These are phyloP conservation scores for Kluyveromyces dobzhanskii DNA, from an alignment of 805 yeast species.

Conservation along the genomic window DNA sequence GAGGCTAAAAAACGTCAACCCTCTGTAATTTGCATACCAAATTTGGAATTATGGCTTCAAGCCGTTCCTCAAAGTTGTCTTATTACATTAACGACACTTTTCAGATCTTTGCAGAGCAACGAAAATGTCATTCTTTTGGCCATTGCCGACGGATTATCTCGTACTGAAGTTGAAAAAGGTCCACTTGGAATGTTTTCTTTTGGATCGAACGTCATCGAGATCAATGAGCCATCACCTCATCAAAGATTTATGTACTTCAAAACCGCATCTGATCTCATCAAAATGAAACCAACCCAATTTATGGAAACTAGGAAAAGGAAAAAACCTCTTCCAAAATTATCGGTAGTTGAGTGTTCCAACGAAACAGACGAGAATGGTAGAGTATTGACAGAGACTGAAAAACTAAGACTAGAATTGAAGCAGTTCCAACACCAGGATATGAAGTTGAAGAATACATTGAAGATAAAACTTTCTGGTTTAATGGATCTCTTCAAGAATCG, in stretches of 20 bases:
- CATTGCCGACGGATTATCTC: constrained; percentile 46
- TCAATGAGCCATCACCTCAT: constrained; percentile 38
- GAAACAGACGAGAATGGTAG: constrained; percentile 22
- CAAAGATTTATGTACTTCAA: constrained; percentile 55
- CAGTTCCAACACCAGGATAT: constrained; percentile 55
- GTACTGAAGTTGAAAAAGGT: constrained; percentile 36
- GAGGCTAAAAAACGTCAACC: constrained; percentile 91
- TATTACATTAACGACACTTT: constrained; percentile 60
- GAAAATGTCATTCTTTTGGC: constrained; percentile 74
- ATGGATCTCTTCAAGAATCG: constrained; percentile 85
- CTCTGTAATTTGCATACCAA: constrained; percentile 75
- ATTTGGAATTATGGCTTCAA: constrained; percentile 65
- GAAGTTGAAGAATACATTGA: constrained; percentile 73
- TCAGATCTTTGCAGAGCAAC: constrained; percentile 57
- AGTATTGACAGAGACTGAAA: constrained; percentile 27
- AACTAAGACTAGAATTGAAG: constrained; percentile 36
- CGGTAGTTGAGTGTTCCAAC: constrained; percentile 20
- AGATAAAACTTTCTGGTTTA: constrained; percentile 75
- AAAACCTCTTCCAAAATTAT: constrained; percentile 34
- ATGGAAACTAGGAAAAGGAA: constrained; percentile 48
- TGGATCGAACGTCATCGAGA: constrained; percentile 38
- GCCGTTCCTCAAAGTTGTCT: constrained; percentile 63
- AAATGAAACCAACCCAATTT: constrained; percentile 63
- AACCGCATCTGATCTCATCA: constrained; percentile 43
- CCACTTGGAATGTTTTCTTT: constrained; percentile 14